Base-by-base conservation (phyloP, 306 rosid species). In the Geum urbanum region DNA sequence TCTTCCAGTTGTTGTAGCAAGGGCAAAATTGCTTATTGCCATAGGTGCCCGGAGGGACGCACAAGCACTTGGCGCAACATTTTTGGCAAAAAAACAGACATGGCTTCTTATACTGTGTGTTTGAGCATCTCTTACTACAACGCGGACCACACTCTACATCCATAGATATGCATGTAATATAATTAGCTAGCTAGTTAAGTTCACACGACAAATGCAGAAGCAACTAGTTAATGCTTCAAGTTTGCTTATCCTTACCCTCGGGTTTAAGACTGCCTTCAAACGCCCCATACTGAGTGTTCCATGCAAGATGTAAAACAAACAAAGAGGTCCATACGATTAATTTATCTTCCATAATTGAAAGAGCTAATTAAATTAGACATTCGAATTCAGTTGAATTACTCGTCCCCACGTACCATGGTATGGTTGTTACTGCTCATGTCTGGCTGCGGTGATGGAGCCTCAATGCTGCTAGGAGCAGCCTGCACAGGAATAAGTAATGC, bases 1-100 rank as follows among this genome's bases (percentile, higher is more conserved):
- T 88, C 87, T 90, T 90, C 96, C 96, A 86, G 70, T 88, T 81
- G 65, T 88, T 80, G 69, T 90, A 90, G 84, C 96, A 87, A 58
- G 96, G 95, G 61, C 95, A 90, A 2, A 74, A 69, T 55, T 86
- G 86, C 75, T 90, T 90, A 80, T 90, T 88, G 50, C 95, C 92
- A 46, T 87, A 90, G 27, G 88, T 79, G 16, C 96, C 95, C 1
- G 88, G 89, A 64, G 96, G 95, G 50, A 88, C 96, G 72, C 96
- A 88, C 77, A 90, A 63, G 69, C 96, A 90, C 72, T 77, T 84
- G 0, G 85, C 87, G 72, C 96, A 90, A 4, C 95, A 90, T 76
- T 90, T 88, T 7, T 82, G 56, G 76, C 91, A 87, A 80, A 86
- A 90, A 84, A 86, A 90, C 81, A 90, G 4, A 70, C 96, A 90